A percentile compares a stretch with the other conserved stretches of the same genome.
Evolutionary conservation across 805 yeast genomes (phyloP).

Genomic region (Starmera amethionina): DNA sequence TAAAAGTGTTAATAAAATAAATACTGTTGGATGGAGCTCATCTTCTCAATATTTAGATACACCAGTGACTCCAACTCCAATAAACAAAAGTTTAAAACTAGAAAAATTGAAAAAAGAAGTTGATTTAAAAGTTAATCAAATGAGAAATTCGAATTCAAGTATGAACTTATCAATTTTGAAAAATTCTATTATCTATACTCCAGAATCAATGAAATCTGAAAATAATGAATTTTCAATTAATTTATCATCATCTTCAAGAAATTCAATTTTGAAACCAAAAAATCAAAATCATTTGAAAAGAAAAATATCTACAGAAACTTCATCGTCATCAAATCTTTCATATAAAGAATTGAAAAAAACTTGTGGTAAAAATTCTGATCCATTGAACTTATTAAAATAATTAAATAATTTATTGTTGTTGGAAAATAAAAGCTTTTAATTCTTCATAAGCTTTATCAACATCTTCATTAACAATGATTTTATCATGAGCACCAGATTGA

Average conservation of each 20-base stretch:
- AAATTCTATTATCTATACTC: too few species aligned
- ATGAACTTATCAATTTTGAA: too few species aligned
- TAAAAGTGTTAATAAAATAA: too few species aligned
- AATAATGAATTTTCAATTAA: too few species aligned
- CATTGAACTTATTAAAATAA: not conserved
- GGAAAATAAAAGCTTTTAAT: slow-evolving; percentile 67
- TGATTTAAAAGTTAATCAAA: slow-evolving; percentile 27
- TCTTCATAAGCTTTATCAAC: slow-evolving; percentile 80
- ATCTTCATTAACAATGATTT: slow-evolving; percentile 81
- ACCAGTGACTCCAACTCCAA: too few species aligned
- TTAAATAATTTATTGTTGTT: slow-evolving; percentile 11
- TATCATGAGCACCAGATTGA: slow-evolving; percentile 86
- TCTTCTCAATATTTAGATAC: too few species aligned
- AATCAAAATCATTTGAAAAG: not conserved
- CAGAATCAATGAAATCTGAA: too few species aligned
- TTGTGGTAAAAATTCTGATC: not conserved
- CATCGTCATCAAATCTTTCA: too few species aligned
- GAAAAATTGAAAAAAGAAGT: slow-evolving; percentile 27
- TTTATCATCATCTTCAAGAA: too few species aligned
- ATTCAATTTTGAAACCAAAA: not conserved
- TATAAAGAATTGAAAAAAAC: too few species aligned
- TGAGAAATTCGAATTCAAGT: slow-evolving; percentile 1
- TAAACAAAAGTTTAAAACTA: slow-evolving; percentile 19
- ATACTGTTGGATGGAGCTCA: too few species aligned
- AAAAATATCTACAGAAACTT: not conserved